Conservation (phyloP, 1,139 yeast species). For the Geotrichum carabidarum region DNA sequence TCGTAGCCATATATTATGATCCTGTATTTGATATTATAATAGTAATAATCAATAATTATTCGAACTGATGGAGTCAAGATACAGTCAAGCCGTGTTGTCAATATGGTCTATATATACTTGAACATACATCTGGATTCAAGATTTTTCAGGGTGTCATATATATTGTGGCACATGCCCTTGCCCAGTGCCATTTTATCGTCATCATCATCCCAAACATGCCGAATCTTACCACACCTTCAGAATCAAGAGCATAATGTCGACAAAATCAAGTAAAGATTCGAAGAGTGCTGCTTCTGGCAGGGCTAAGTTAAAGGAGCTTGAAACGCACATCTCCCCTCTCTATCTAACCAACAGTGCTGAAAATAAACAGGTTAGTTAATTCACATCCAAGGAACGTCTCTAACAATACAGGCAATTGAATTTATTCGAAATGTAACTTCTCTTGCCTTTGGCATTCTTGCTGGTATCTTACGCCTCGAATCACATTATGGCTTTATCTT, state of each 20-base stretch:
- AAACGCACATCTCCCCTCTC: constrained; percentile 16
- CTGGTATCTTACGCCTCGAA: constrained; percentile 69
- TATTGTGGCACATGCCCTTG: too few species aligned
- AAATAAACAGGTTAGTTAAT: constrained; percentile 15
- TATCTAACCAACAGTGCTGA: constrained; percentile 12
- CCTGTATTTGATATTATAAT: not conserved
- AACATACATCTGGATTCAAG: too few species aligned
- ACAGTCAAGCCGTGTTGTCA: too few species aligned
- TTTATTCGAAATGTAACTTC: constrained; percentile 62
- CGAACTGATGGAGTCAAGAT: too few species aligned
- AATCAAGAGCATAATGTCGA: not conserved
- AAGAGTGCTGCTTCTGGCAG: not conserved
- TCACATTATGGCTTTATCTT: constrained; percentile 58
- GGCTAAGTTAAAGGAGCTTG: constrained; percentile 11
- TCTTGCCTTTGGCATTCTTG: constrained; percentile 60
- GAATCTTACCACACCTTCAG: not conserved
- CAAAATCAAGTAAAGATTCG: not conserved
- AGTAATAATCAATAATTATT: not conserved
- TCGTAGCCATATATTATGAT: constrained; percentile 46
- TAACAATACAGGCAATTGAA: constrained; percentile 39
- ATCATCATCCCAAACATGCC: too few species aligned
- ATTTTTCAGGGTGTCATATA: too few species aligned
- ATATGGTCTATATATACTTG: too few species aligned
- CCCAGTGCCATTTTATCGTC: too few species aligned
- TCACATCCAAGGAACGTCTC: too few species aligned